Evolutionary conservation across 2,329 filamentous ascomycete species (phyloP), one percentile per base, ranked within the genome.

Genomic region (Aspergillus sp.): DNA sequence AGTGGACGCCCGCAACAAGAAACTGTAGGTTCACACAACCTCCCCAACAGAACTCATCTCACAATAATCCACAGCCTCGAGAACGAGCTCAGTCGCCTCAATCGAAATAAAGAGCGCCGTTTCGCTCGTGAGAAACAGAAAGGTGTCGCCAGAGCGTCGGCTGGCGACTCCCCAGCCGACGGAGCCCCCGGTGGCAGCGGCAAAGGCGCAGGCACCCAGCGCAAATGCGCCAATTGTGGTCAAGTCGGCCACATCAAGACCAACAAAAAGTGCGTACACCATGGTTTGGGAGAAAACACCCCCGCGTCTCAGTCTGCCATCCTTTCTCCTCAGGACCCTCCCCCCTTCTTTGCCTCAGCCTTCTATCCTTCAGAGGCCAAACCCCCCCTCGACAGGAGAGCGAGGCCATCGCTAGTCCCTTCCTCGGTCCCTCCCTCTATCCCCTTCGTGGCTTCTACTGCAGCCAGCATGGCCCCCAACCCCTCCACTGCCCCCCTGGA

Each of bases 211-310:
- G 79, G 79, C 42, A 86, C 84, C 10, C 79, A 81, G 51, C 83
- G 95, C 64, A 97, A 97, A 77, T 99, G 94, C 75, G 94, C 94
- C 60, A 97, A 96, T 73, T 99, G 94, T 75, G 94, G 94, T 47
- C 89, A 94, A 71, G 88, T 95, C 50, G 94, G 94, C 30, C 94
- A 99, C 68, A 99, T 99, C 79, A 96, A 96, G 75, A 97, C 93
- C 45, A 97, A 97, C 79, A 95, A 96, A 78, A 97, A 96, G 90
- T 94, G 83, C 55, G 61, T 56, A 38, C 26, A 44, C 24, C 46
- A 47, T 32, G 32, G 40, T 16, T n/a, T 16, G 32, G 10, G 30
- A 16, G 2, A 33, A 38, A 17, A 44, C 20, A 16, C 40, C 38
- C 17, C 40, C 38, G 19, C 22, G 20, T 17, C 40, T 36, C 40